These are phyloP conservation scores for Nitzschia putrida DNA, from an alignment of 108 stramenopile species.

Conservation along the genomic window DNA sequence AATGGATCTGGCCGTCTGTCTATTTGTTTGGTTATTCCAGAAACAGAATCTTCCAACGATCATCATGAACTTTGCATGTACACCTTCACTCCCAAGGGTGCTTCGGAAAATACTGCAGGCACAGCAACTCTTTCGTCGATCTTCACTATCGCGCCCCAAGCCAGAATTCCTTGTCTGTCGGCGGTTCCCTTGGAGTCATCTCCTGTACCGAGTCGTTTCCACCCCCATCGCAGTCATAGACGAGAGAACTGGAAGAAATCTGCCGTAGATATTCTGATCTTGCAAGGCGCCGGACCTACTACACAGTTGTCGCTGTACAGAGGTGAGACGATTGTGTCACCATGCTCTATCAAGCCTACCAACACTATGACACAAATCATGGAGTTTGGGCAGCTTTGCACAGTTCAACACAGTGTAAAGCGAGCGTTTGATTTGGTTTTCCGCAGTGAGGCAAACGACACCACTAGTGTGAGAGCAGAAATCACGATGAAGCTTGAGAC, in stretches of 20 bases:
- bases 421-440: constrained; percentile 49
- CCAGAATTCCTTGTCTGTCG: constrained; percentile 40
- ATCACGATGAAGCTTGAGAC: constrained; percentile 31
- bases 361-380: no score
- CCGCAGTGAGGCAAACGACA: neutral
- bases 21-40: constrained; percentile 24
- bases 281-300: constrained; percentile 5
- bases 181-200: constrained; percentile 50
- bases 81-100: constrained; percentile 9
- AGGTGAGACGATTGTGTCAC: no score
- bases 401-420: constrained; percentile 49
- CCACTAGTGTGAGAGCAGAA: constrained; percentile 19
- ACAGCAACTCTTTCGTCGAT: neutral
- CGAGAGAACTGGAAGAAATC: constrained; percentile 6
- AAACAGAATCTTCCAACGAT: neutral
- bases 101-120: neutral
- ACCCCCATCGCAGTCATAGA: constrained; percentile 20
- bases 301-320: no score
- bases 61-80: constrained; percentile 16
- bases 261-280: constrained; percentile 61
- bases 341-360: no score
- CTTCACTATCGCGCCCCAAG: constrained; percentile 17
- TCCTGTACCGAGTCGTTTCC: constrained; percentile 43
- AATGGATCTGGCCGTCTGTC: constrained; percentile 27
- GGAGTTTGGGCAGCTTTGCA: neutral